Conservation (phyloP, 2,329 filamentous ascomycete species). For the Fusarium luffae region DNA sequence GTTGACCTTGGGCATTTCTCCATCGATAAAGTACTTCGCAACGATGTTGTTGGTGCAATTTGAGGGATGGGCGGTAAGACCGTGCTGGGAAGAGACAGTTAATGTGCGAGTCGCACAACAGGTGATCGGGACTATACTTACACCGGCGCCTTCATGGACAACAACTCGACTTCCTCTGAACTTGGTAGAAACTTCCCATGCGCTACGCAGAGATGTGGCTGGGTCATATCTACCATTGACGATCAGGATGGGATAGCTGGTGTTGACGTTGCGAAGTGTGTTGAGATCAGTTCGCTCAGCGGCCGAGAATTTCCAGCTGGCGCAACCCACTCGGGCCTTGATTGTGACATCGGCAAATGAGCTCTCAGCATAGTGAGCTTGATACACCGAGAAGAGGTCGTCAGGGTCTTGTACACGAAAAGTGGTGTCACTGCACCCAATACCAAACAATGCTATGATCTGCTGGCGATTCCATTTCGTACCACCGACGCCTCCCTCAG, state of each 20-base stretch:
- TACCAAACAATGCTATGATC: no score
- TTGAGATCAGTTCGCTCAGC: background rate
- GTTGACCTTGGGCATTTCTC: background rate
- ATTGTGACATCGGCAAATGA: background rate
- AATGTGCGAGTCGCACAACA: no score
- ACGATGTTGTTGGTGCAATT: no score
- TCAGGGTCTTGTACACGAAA: background rate
- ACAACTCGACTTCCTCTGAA: conserved; percentile 10
- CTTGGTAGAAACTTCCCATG: background rate
- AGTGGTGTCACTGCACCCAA: background rate
- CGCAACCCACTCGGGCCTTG: no score
- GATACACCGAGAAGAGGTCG: conserved; percentile 11
- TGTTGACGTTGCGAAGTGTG: conserved; percentile 7
- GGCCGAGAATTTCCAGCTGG: conserved; percentile 10
- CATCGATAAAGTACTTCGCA: conserved; percentile 8
- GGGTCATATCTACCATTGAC: conserved; percentile 9
- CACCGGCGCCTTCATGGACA: conserved; percentile 10
- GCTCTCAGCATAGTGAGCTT: background rate
- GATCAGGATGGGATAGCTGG: background rate
- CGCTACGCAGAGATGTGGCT: background rate
- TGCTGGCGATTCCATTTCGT: no score
- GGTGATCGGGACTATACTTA: no score
- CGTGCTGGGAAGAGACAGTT: no score
- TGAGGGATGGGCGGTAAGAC: no score
- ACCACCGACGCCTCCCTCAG: no score